Percentiles rank a stretch among this genome's conserved stretches.
phyloP scores from a whole-genome alignment of 495 filamentous ascomycete species.

The Aspergillus cristatus region DNA sequence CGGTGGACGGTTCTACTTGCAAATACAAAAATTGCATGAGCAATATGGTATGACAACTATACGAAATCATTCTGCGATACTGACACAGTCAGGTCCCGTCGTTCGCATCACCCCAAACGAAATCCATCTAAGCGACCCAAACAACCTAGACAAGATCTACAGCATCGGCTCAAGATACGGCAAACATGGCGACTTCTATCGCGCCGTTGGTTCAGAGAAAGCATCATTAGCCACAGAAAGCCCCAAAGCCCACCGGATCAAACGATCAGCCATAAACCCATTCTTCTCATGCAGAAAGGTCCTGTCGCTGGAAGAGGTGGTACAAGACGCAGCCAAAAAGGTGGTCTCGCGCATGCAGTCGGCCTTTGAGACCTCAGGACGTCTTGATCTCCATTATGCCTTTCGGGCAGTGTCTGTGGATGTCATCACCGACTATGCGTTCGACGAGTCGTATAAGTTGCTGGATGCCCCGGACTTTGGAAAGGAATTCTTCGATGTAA shows the following conservation, averaged over 20 bases:
- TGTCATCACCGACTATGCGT: constrained; percentile 36
- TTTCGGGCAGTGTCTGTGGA: constrained; percentile 31
- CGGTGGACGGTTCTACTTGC: constrained; percentile 8
- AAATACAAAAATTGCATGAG: constrained; percentile 8
- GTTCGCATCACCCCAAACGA: constrained; percentile 31
- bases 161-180: constrained; percentile 16
- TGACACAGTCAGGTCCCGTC: constrained; percentile 10
- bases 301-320: constrained; percentile 21
- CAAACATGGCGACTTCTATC: constrained; percentile 17
- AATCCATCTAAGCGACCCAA: constrained; percentile 30
- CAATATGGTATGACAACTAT: constrained; percentile 10
- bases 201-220: constrained; percentile 7
- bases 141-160: constrained; percentile 30
- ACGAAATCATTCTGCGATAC: no score
- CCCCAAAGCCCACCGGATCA: constrained; percentile 22
- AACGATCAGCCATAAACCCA: constrained; percentile 24
- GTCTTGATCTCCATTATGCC: constrained; percentile 13
- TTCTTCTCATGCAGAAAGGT: constrained; percentile 34
- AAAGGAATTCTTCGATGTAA: constrained; percentile 10
- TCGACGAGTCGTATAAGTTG: constrained; percentile 17
- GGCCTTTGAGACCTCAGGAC: constrained; percentile 7
- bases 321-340: constrained; percentile 11
- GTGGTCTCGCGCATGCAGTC: constrained; percentile 7
- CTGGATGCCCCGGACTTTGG: constrained; percentile 13
- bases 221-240: constrained; percentile 15